Evolutionary conservation across 176 grass and related monocot species (phyloP).

Genomic region (Zoysia pacifica): DNA sequence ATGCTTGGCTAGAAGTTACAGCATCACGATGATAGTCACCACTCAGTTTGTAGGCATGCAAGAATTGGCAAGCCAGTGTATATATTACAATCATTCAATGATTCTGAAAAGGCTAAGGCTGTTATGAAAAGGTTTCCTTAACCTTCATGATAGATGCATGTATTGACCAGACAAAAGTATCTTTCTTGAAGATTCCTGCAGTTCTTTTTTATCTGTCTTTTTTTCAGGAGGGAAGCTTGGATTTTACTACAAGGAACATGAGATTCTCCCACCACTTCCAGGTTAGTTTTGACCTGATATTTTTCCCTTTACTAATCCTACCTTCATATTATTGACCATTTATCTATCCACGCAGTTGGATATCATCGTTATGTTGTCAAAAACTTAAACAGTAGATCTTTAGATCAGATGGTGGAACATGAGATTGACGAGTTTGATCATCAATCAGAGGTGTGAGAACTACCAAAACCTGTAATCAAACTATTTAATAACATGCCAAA

Average conservation of each 20-base stretch:
- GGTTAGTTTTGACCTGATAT: constrained; percentile 46
- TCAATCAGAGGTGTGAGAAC: constrained; percentile 56
- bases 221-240: constrained; percentile 64
- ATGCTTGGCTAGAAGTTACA: background rate
- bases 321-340: constrained; percentile 31
- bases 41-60: constrained; percentile 1
- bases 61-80: background rate
- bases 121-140: constrained; percentile 20
- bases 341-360: constrained; percentile 46
- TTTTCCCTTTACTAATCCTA: background rate
- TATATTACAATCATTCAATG: background rate
- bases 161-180: constrained; percentile 4
- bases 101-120: constrained; percentile 14
- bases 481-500: background rate
- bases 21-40: background rate
- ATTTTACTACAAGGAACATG: constrained; percentile 93
- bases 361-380: constrained; percentile 59
- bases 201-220: constrained; percentile 2
- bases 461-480: constrained; percentile 11
- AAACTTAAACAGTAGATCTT: constrained; percentile 28
- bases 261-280: constrained; percentile 85
- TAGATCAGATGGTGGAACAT: constrained; percentile 34
- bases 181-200: constrained; percentile 26
- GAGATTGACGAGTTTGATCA: constrained; percentile 66
- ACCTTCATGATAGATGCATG: constrained; percentile 19